These are phyloP conservation scores for Pseudozyma thailandica DNA, from an alignment of 1,284 basidiomycete genomes.

Conservation along the genomic window DNA sequence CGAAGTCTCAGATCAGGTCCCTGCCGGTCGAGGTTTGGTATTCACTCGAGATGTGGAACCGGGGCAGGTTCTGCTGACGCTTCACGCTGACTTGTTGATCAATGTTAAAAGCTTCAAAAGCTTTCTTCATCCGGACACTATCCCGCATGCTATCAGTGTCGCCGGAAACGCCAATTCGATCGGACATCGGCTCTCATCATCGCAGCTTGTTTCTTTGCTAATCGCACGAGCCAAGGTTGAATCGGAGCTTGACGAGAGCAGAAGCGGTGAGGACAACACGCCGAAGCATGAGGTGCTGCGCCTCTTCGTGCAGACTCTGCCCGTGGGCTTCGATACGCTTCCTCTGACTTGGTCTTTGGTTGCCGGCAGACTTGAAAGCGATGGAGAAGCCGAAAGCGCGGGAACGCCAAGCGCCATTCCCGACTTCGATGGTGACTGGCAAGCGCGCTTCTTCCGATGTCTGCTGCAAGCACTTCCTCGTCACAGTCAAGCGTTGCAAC, in stretches of 20 bases:
- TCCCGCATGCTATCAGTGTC: constrained; percentile 6
- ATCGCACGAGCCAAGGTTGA: constrained; percentile 19
- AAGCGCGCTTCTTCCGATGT: constrained; percentile 11
- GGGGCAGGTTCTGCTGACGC: constrained; percentile 26
- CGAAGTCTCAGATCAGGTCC: constrained; percentile 29
- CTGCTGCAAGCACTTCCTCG: constrained; percentile 40
- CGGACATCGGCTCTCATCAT: constrained; percentile 13
- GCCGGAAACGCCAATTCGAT: constrained; percentile 1
- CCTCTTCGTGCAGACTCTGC: constrained; percentile 49
- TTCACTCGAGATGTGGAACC: constrained; percentile 29
- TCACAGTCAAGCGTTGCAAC: constrained; percentile 14
- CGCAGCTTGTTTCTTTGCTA: constrained; percentile 38
- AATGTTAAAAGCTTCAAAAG: constrained; percentile 31
- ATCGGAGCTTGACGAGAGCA: neutral
- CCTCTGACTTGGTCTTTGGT: constrained; percentile 48
- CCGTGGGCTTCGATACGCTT: constrained; percentile 37
- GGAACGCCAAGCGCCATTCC: neutral
- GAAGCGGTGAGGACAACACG: neutral
- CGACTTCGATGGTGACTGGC: neutral
- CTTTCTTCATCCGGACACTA: constrained; percentile 20
- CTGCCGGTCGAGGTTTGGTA: constrained; percentile 46
- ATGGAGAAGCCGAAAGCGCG: neutral
- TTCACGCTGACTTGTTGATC: constrained; percentile 25
- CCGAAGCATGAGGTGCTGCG: constrained; percentile 20
- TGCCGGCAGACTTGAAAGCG: neutral